These are phyloP conservation scores for Boletus sp. DNA, from an alignment of 768 basidiomycete species.

Conservation along the genomic window DNA sequence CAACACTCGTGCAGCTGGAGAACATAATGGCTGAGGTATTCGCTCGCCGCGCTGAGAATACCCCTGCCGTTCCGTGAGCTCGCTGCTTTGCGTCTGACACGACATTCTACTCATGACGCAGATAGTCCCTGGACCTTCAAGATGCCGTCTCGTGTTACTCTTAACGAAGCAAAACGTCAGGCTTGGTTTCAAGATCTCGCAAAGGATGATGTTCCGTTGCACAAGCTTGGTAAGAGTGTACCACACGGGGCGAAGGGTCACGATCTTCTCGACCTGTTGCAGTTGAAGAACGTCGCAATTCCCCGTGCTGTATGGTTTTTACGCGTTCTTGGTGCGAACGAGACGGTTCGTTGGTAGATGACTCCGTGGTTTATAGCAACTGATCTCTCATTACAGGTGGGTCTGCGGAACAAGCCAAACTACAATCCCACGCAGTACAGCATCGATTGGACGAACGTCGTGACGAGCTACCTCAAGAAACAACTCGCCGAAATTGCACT, in stretches of 20 bases:
- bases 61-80: constrained; percentile 63
- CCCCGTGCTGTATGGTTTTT: constrained; percentile 86
- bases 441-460: constrained; percentile 78
- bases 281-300: constrained; percentile 72
- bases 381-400: constrained; percentile 45
- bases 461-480: constrained; percentile 80
- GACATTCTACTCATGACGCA: not conserved
- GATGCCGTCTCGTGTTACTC: constrained; percentile 77
- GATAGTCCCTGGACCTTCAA: constrained; percentile 61
- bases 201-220: constrained; percentile 72
- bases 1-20: constrained; percentile 59
- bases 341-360: constrained; percentile 51
- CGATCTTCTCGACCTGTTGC: constrained; percentile 76
- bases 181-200: constrained; percentile 84
- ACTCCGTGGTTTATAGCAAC: not conserved
- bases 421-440: constrained; percentile 84
- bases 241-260: constrained; percentile 85
- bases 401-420: constrained; percentile 70
- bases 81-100: not conserved
- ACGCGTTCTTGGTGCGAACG: constrained; percentile 82
- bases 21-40: constrained; percentile 78
- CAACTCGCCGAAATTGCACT: constrained; percentile 75
- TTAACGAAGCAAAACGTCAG: constrained; percentile 74
- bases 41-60: constrained; percentile 52
- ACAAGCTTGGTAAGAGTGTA: constrained; percentile 80